Conservation (phyloP, 2,329 filamentous ascomycete genomes). For the Verruconis gallopava region DNA sequence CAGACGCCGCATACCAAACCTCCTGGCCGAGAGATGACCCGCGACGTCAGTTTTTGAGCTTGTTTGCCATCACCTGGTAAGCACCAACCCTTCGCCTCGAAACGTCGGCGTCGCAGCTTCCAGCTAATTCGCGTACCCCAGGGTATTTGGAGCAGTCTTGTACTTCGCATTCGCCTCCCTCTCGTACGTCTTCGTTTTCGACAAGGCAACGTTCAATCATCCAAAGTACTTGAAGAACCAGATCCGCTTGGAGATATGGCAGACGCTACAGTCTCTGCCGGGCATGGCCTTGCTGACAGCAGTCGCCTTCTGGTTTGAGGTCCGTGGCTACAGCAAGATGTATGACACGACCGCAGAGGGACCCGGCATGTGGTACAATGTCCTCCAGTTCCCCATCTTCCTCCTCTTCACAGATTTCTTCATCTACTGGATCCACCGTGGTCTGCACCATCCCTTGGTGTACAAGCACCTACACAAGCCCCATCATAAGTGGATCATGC, state of each 20-base stretch:
- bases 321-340: constrained; percentile 72
- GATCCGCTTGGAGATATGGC: constrained; percentile 70
- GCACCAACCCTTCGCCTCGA: neutral
- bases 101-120: neutral
- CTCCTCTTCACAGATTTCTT: constrained; percentile 76
- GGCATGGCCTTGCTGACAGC: constrained; percentile 71
- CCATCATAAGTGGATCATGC: constrained; percentile 99
- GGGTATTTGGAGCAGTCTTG: constrained; percentile 70
- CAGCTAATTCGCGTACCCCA: constrained; percentile 25
- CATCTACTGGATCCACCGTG: constrained; percentile 88
- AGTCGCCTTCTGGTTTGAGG: constrained; percentile 69
- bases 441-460: constrained; percentile 62
- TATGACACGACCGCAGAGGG: constrained; percentile 70
- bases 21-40: constrained; percentile 65
- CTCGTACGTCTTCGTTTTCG: constrained; percentile 82
- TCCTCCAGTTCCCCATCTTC: constrained; percentile 77
- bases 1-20: constrained; percentile 67
- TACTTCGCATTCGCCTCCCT: constrained; percentile 77
- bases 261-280: constrained; percentile 65
- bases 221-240: constrained; percentile 95
- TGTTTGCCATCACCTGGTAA: constrained; percentile 82
- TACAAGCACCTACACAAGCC: constrained; percentile 93
- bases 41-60: constrained; percentile 57
- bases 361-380: constrained; percentile 65
- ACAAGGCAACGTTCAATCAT: constrained; percentile 77